A percentile compares a stretch with the other conserved stretches of the same genome.
Evolutionary conservation across 768 basidiomycete genomes (phyloP).

Genomic region (Russula abietina): DNA sequence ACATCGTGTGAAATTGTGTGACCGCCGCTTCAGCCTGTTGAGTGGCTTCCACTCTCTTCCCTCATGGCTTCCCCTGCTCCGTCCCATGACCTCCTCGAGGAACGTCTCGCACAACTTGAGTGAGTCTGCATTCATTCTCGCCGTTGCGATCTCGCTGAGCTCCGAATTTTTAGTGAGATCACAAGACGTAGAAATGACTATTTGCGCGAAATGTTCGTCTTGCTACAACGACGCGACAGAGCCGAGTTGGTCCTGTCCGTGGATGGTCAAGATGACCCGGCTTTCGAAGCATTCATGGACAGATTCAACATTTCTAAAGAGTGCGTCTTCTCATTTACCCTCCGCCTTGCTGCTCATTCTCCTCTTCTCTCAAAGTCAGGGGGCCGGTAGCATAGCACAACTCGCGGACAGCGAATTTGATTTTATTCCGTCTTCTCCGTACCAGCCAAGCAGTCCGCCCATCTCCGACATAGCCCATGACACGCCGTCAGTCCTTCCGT

Average conservation of each 20-base stretch:
- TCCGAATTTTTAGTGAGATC: conserved; percentile 43
- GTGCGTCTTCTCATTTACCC: conserved; percentile 32
- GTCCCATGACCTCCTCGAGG: neutral
- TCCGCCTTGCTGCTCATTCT: conserved; percentile 5
- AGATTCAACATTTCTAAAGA: conserved; percentile 49
- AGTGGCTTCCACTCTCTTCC: neutral
- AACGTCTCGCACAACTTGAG: conserved; percentile 24
- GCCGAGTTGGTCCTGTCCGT: conserved; percentile 39
- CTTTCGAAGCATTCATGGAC: conserved; percentile 47
- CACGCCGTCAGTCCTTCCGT: conserved; percentile 1
- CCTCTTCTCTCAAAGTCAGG: conserved; percentile 32
- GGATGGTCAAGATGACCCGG: conserved; percentile 36
- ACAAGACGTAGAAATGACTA: conserved; percentile 61
- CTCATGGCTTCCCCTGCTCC: conserved; percentile 9
- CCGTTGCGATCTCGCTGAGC: neutral
- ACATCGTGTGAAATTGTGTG: neutral
- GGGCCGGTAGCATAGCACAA: conserved; percentile 30
- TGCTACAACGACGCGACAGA: conserved; percentile 51
- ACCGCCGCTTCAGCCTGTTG: neutral
- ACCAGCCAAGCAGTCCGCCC: conserved; percentile 14
- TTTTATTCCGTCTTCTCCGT: conserved; percentile 12
- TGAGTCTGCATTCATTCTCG: neutral
- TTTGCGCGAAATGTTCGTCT: conserved; percentile 62
- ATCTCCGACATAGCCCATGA: conserved; percentile 4
- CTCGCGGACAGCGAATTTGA: conserved; percentile 28